Percentiles rank a stretch among this genome's conserved stretches.
These are phyloP conservation scores for Apiospora malaysiana DNA, from an alignment of 2,329 filamentous ascomycete genomes.

Conservation along the genomic window DNA sequence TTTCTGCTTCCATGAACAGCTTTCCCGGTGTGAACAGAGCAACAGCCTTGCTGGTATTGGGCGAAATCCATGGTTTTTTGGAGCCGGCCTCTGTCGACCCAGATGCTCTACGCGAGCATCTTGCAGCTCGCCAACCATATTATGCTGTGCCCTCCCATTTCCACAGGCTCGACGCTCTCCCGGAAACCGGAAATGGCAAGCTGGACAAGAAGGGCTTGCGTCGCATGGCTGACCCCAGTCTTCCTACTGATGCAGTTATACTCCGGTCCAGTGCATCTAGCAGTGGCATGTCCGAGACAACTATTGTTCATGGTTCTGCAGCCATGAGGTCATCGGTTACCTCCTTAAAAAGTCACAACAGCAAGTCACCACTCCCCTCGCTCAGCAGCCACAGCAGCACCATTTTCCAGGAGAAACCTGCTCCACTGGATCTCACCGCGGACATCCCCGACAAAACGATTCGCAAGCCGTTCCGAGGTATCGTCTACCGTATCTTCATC, in stretches of 20 bases:
- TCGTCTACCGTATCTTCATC: constrained; percentile 54
- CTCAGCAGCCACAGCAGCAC: background rate
- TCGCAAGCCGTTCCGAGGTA: constrained; percentile 40
- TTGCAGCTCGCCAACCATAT: constrained; percentile 55
- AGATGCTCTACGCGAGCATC: constrained; percentile 45
- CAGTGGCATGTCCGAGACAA: constrained; percentile 20
- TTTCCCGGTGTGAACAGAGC: constrained; percentile 37
- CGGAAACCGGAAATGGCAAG: constrained; percentile 62
- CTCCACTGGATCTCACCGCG: constrained; percentile 21
- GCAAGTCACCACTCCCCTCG: background rate
- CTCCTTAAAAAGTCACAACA: constrained; percentile 1
- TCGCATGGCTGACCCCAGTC: constrained; percentile 36
- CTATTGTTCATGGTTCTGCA: constrained; percentile 7
- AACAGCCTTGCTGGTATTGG: constrained; percentile 21
- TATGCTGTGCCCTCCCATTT: constrained; percentile 59
- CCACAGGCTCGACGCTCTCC: constrained; percentile 50
- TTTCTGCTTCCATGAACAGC: constrained; percentile 55
- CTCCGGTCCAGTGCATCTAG: constrained; percentile 11
- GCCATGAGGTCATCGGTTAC: background rate
- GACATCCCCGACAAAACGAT: constrained; percentile 26
- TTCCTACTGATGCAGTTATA: constrained; percentile 21
- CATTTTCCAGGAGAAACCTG: too few relatives aligned
- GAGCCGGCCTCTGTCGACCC: constrained; percentile 21
- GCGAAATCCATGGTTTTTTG: constrained; percentile 25
- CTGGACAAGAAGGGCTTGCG: constrained; percentile 57